Percentiles rank a stretch among this genome's conserved stretches.
Evolutionary conservation across 2,329 filamentous ascomycete genomes (phyloP).

Genomic region (Chrysoporthe cubensis): DNA sequence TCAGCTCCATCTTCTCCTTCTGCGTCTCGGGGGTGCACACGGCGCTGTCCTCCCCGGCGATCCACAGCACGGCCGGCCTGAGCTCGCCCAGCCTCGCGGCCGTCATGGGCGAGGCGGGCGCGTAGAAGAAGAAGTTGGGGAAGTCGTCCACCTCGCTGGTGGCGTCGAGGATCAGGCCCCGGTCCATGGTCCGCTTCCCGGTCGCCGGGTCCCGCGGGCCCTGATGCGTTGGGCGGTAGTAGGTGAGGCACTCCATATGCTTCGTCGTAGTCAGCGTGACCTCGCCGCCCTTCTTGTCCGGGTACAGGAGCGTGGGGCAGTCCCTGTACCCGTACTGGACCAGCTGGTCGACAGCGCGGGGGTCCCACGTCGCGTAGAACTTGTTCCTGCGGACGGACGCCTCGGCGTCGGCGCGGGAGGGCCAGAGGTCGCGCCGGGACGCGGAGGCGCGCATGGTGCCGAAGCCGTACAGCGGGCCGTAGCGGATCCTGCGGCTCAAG

Average conservation of each 20-base stretch:
- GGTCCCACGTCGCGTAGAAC: slow-evolving; percentile 85
- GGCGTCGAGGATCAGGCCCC: slow-evolving; percentile 50
- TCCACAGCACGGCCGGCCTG: slow-evolving; percentile 68
- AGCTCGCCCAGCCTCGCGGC: slow-evolving; percentile 62
- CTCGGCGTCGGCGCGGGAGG: slow-evolving; percentile 70
- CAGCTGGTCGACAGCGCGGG: slow-evolving; percentile 76
- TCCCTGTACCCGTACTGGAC: slow-evolving; percentile 75
- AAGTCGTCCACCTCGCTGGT: slow-evolving; percentile 41
- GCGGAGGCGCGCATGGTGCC: slow-evolving; percentile 64
- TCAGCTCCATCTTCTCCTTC: slow-evolving; percentile 64
- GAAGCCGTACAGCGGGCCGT: slow-evolving; percentile 40
- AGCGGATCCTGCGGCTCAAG: slow-evolving; percentile 57
- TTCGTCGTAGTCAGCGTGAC: slow-evolving; percentile 82
- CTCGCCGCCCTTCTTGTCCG: slow-evolving; percentile 36
- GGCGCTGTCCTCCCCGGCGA: slow-evolving; percentile 66
- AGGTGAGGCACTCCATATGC: slow-evolving; percentile 86
- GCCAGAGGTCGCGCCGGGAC: slow-evolving; percentile 79
- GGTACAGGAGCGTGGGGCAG: slow-evolving; percentile 66
- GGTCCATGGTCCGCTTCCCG: slow-evolving; percentile 45
- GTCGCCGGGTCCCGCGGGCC: slow-evolving; percentile 41
- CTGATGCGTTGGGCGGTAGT: slow-evolving; percentile 64
- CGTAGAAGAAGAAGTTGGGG: slow-evolving; percentile 63
- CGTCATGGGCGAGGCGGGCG: slow-evolving; percentile 63
- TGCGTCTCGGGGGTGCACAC: slow-evolving; percentile 57
- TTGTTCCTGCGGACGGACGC: slow-evolving; percentile 67